Evolutionary conservation across 805 yeast genomes (phyloP).

Genomic region (Sugiyamaella lignohabitans): DNA sequence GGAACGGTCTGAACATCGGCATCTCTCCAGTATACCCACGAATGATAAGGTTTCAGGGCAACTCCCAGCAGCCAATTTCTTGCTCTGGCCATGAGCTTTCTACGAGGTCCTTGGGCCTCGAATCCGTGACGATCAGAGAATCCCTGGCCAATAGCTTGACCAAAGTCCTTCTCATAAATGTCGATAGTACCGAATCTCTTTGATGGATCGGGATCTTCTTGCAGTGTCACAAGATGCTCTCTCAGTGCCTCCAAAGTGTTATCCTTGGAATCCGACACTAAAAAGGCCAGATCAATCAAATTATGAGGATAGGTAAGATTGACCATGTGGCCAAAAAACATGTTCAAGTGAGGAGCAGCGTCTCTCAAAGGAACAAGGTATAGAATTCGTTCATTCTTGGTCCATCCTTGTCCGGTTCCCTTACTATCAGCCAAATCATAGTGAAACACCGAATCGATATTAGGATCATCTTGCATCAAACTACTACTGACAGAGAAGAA

Average conservation of each 20-base stretch:
- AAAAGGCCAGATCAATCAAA: slow-evolving; percentile 72
- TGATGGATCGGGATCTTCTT: slow-evolving; percentile 53
- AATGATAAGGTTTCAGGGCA: slow-evolving; percentile 87
- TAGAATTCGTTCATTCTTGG: slow-evolving; percentile 65
- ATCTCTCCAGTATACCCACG: slow-evolving; percentile 98
- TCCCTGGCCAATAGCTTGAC: slow-evolving; percentile 89
- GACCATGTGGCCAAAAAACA: slow-evolving; percentile 78
- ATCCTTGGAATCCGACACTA: slow-evolving; percentile 87
- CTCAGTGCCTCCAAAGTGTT: slow-evolving; percentile 69
- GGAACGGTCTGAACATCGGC: slow-evolving; percentile 96
- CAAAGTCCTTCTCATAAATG: slow-evolving; percentile 85
- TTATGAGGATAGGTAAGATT: slow-evolving; percentile 83
- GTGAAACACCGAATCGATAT: slow-evolving; percentile 45
- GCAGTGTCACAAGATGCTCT: slow-evolving; percentile 53
- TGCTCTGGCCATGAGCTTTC: slow-evolving; percentile 94
- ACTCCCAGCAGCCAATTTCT: slow-evolving; percentile 90
- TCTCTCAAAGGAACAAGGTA: slow-evolving; percentile 89
- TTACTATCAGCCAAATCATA: slow-evolving; percentile 64
- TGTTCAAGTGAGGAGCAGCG: slow-evolving; percentile 82
- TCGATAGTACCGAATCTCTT: slow-evolving; percentile 63
- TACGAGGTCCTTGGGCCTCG: slow-evolving; percentile 93
- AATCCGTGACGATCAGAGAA: slow-evolving; percentile 94
- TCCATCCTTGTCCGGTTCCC: slow-evolving; percentile 74
- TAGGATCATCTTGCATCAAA: slow-evolving; percentile 22
- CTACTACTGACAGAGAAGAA: slow-evolving; percentile 4